Evolutionary conservation across 2,329 filamentous ascomycete genomes (phyloP).

Genomic region (Zasmidium citrigriseum): DNA sequence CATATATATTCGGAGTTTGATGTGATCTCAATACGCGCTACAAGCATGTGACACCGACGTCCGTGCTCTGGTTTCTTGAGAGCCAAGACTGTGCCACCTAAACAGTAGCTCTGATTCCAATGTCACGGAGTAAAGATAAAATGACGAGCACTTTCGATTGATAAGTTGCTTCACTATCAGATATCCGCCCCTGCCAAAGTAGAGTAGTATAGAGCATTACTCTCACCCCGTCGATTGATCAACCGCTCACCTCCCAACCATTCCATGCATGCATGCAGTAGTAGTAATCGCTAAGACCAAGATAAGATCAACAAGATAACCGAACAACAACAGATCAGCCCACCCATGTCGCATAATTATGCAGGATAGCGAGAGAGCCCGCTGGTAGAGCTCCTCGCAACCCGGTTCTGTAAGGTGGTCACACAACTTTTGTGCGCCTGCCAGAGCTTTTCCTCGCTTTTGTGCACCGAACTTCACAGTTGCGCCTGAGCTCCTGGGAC

Average conservation of each 20-base stretch:
- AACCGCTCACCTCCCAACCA: background rate
- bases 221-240: background rate
- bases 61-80: too few species aligned
- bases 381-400: background rate
- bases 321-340: background rate
- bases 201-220: background rate
- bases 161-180: background rate
- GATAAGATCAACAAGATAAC: background rate
- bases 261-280: background rate
- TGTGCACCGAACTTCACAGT: too few species aligned
- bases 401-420: background rate
- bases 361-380: background rate
- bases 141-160: background rate
- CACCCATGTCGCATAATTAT: background rate
- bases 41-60: too few species aligned
- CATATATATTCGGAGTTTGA: too few species aligned
- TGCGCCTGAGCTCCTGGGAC: slow-evolving; percentile 15
- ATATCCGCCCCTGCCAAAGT: background rate
- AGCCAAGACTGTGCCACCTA: too few species aligned
- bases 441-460: too few species aligned
- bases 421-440: background rate
- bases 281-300: background rate
- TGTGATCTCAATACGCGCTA: too few species aligned
- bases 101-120: too few species aligned
- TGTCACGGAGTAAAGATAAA: too few species aligned